phyloP scores from a whole-genome alignment of 192 early-diverging fungal species.

The Paraglomus brasilianum region DNA sequence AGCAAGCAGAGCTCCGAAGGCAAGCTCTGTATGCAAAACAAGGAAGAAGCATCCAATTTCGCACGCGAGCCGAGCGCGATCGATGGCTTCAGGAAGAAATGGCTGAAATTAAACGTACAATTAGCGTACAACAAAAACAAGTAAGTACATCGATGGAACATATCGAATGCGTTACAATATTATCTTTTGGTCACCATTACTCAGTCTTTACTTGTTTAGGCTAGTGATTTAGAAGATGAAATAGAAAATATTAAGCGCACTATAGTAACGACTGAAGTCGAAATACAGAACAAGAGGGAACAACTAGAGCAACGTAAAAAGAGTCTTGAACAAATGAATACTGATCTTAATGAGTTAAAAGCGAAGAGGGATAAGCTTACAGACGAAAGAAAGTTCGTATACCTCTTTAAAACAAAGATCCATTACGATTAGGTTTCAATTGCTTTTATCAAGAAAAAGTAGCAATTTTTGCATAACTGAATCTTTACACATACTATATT shows the following conservation, averaged over 20 bases:
- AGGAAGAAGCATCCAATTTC: constrained; percentile 78
- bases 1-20: constrained; percentile 64
- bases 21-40: constrained; percentile 83
- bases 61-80: constrained; percentile 74
- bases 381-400: constrained; percentile 68
- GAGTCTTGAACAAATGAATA: constrained; percentile 42
- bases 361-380: constrained; percentile 56
- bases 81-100: constrained; percentile 73
- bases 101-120: constrained; percentile 53
- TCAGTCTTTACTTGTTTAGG: constrained; percentile 14
- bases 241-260: constrained; percentile 32
- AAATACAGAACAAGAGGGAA: constrained; percentile 37
- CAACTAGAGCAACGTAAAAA: constrained; percentile 46
- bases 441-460: not conserved
- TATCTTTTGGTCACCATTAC: constrained; percentile 33
- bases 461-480: not conserved
- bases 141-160: constrained; percentile 46
- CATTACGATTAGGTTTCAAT: not conserved
- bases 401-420: not conserved
- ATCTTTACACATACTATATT: not conserved
- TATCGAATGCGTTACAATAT: constrained; percentile 37
- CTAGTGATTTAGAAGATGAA: constrained; percentile 38
- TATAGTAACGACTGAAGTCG: constrained; percentile 34
- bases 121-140: constrained; percentile 56
- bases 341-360: constrained; percentile 42